Evolutionary conservation across 164 flowering plant species (phyloP).

Genomic region (Litsea cubeba): DNA sequence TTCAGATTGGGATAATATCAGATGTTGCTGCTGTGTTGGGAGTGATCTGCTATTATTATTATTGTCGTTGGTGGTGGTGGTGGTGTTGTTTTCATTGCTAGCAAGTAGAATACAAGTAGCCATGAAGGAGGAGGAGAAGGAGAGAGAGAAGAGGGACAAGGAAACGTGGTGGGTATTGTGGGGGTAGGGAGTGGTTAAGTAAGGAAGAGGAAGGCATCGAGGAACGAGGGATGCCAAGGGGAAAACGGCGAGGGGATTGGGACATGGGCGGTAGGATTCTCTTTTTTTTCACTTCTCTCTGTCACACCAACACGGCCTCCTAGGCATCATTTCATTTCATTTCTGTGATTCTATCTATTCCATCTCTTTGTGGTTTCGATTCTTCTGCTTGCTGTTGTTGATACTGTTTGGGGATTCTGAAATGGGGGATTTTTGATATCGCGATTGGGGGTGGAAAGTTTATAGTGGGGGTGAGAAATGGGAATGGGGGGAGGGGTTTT

Average conservation of each 20-base stretch:
- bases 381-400: too few species aligned
- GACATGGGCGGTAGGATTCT: constrained; percentile 33
- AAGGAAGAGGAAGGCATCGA: constrained; percentile 9
- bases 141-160: not conserved
- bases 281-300: constrained; percentile 21
- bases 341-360: too few species aligned
- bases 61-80: constrained; percentile 5
- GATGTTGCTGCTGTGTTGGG: not conserved
- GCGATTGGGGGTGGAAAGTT: not conserved
- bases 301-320: constrained; percentile 18
- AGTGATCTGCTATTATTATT: not conserved
- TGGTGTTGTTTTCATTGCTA: constrained; percentile 8
- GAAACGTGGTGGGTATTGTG: not conserved
- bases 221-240: constrained; percentile 26
- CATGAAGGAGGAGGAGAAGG: constrained; percentile 15
- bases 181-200: constrained; percentile 5
- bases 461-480: not conserved
- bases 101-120: constrained; percentile 34
- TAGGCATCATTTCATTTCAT: not conserved
- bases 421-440: not conserved
- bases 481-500: not conserved
- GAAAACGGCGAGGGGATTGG: constrained; percentile 39
- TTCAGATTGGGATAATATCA: not conserved
- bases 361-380: too few species aligned
- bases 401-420: too few species aligned